Evolutionary conservation across 768 basidiomycete genomes (phyloP), one percentile per base, ranked within the genome.

Genomic region (Cystobasidium onofrii): DNA sequence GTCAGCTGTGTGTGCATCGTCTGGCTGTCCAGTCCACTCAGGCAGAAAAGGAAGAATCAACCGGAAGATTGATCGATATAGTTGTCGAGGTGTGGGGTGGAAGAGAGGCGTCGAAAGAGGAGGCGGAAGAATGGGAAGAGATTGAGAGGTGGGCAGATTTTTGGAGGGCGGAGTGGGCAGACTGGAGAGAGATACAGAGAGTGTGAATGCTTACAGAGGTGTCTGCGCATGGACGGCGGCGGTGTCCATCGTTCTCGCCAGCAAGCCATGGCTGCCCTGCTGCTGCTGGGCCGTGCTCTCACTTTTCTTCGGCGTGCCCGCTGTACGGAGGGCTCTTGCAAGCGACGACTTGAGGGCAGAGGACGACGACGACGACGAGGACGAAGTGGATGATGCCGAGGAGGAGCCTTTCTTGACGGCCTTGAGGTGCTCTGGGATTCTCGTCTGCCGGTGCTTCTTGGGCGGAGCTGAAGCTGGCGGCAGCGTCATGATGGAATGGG

Each of bases 361-460:
- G 20, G 39, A 25, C 43, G 50, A 43, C 29, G 75, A 75, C 25
- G 74, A 72, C 0, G 73, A 73, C 36, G 44, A 65, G 41, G 54
- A 43, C 9, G 55, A 72, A 33, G n/a, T 71, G 64, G 50, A 67
- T 46, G 27, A 29, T 2, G 55, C 17, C 13, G 27, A 65, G 17
- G 64, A 73, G 12, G 7, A 12, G 43, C 34, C 23, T 50, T 72
- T 64, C 43, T 65, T 72, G 20, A 60, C 41, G 1, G 74, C 71
- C 41, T 75, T 75, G 15, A 75, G 43, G 33, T 70, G 67, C 43
- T 69, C 66, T 4, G 71, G 71, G 1, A 75, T 75, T 23, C 50
- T 36, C 1, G 74, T 75, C 46, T 75, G 74, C 29, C 66, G 1
- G 33, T 75, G 46, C 69, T 75, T 69, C 41, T 64, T 72, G 34